Conservation (phyloP, 1,284 basidiomycete genomes). For the Cystobasidium sp. region DNA sequence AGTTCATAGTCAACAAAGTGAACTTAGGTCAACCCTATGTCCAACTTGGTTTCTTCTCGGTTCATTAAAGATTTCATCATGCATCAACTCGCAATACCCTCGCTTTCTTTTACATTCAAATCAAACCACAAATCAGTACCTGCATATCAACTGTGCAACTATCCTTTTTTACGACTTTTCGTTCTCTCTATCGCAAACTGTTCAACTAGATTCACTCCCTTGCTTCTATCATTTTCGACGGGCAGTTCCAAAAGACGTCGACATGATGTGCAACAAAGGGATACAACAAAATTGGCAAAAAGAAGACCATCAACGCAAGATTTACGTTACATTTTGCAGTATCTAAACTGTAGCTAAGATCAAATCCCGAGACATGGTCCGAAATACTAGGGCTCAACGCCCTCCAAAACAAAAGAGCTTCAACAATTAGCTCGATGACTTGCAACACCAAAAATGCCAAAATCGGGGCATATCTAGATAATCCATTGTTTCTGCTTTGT, state of each 20-base stretch:
- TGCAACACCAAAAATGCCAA: background rate
- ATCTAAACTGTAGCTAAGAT: too few relatives aligned
- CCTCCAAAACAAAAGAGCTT: background rate
- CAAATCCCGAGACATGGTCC: too few relatives aligned
- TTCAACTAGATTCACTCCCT: background rate
- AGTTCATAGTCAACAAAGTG: background rate
- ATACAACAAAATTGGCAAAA: too few relatives aligned
- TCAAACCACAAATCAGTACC: constrained; percentile 16
- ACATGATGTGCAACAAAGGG: too few relatives aligned
- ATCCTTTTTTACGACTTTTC: background rate
- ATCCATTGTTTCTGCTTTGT: too few relatives aligned
- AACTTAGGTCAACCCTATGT: constrained; percentile 21
- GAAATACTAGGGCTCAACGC: constrained; percentile 4
- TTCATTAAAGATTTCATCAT: background rate
- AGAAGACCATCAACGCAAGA: too few relatives aligned
- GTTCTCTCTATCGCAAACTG: constrained; percentile 4
- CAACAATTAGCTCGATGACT: constrained; percentile 5
- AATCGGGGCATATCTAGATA: background rate
- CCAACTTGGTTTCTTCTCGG: background rate
- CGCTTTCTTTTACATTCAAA: background rate
- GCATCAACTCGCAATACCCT: constrained; percentile 26
- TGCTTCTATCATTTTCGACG: background rate
- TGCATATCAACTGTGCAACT: constrained; percentile 44
- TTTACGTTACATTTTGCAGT: too few relatives aligned
- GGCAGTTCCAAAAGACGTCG: too few relatives aligned